Evolutionary conservation across 2,329 filamentous ascomycete species (phyloP).

Genomic region (Zasmidium angulare): DNA sequence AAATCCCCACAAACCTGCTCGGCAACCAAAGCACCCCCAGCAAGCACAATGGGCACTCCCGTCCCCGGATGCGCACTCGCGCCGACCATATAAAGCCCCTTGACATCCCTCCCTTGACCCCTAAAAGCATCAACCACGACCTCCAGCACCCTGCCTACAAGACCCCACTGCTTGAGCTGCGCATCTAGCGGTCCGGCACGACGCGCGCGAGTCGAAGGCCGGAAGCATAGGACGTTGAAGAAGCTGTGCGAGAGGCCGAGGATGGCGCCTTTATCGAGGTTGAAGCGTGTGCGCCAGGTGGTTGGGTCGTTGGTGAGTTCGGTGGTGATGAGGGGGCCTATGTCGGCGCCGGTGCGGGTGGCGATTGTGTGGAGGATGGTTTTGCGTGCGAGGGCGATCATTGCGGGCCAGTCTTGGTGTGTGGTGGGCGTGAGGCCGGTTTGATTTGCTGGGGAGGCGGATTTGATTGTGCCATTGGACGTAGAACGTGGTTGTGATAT

Average conservation of each 20-base stretch:
- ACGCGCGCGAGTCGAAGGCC: constrained; percentile 61
- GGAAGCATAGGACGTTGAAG: constrained; percentile 69
- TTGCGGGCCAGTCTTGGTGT: constrained; percentile 60
- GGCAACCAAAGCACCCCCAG: constrained; percentile 63
- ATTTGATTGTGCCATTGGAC: constrained; percentile 29
- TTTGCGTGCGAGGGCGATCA: constrained; percentile 59
- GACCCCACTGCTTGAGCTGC: constrained; percentile 25
- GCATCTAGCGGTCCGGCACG: constrained; percentile 42
- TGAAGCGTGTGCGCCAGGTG: constrained; percentile 67
- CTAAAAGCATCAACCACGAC: constrained; percentile 27
- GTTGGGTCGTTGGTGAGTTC: constrained; percentile 67
- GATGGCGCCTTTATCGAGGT: constrained; percentile 73
- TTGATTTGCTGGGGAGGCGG: constrained; percentile 27
- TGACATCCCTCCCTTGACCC: constrained; percentile 38
- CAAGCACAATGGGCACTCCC: constrained; percentile 71
- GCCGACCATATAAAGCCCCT: constrained; percentile 67
- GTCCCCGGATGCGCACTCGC: constrained; percentile 75
- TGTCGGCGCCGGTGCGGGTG: constrained; percentile 57
- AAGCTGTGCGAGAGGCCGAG: constrained; percentile 71
- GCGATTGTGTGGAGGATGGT: constrained; percentile 63
- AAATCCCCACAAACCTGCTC: constrained; percentile 52
- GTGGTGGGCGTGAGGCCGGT: constrained; percentile 41
- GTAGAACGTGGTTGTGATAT: constrained; percentile 22
- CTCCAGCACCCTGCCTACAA: constrained; percentile 25
- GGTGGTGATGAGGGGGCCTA: constrained; percentile 54